A percentile compares a stretch with the other conserved stretches of the same genome.
phyloP scores from a whole-genome alignment of 225 moss, liverwort and hornwort genomes.

The Sphagnum tenellum region DNA sequence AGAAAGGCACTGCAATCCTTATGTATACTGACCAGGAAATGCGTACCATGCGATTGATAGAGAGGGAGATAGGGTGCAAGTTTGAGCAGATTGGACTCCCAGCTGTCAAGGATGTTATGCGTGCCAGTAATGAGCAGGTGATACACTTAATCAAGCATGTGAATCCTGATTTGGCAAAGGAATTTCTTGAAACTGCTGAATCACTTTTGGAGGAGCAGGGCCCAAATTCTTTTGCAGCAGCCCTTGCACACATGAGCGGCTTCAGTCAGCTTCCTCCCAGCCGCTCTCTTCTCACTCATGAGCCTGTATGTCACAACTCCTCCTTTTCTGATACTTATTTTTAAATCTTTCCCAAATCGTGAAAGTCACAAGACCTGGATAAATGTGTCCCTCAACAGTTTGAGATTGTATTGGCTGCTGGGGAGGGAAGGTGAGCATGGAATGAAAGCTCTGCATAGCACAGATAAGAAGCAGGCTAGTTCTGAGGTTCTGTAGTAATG shows the following conservation, averaged over 20 bases:
- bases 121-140: constrained; percentile 71
- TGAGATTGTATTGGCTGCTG: too few species aligned
- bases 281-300: constrained; percentile 74
- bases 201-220: constrained; percentile 57
- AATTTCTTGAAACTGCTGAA: constrained; percentile 83
- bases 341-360: too few species aligned
- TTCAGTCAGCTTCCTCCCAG: constrained; percentile 84
- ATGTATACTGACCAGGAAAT: constrained; percentile 61
- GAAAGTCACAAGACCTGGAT: too few species aligned
- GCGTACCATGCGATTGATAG: constrained; percentile 79
- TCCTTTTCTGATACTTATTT: too few species aligned
- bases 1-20: constrained; percentile 80
- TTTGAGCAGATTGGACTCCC: constrained; percentile 73
- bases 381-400: too few species aligned
- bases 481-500: too few species aligned
- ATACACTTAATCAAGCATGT: constrained; percentile 59
- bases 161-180: constrained; percentile 55
- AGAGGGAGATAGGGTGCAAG: constrained; percentile 81
- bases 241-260: constrained; percentile 92
- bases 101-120: constrained; percentile 64
- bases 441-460: too few species aligned
- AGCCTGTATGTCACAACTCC: constrained; percentile 29
- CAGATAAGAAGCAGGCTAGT: too few species aligned
- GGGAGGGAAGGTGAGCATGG: too few species aligned
- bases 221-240: constrained; percentile 72